These are phyloP conservation scores for Spencermartinsiella ligniputridi DNA, from an alignment of 1,139 yeast species.

Conservation along the genomic window DNA sequence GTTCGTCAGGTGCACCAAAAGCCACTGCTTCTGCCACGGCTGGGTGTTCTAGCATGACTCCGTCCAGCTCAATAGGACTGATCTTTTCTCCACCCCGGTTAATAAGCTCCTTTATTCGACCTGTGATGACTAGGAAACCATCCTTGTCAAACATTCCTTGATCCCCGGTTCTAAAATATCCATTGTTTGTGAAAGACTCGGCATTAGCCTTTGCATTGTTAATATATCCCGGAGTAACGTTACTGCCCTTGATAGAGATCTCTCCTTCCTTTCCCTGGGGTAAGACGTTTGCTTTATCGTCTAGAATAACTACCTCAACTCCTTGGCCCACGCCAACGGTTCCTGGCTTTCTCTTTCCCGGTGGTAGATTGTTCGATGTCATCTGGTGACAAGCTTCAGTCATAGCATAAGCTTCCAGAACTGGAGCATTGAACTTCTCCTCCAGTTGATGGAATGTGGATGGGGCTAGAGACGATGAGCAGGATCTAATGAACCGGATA, in stretches of 20 bases:
- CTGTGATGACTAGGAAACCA: constrained; percentile 55
- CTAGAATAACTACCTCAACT: constrained; percentile 53
- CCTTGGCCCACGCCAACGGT: constrained; percentile 71
- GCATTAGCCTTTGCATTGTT: constrained; percentile 63
- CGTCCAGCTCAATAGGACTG: constrained; percentile 62
- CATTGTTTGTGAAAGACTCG: constrained; percentile 52
- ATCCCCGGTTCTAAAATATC: constrained; percentile 70
- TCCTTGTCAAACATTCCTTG: constrained; percentile 60
- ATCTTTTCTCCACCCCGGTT: constrained; percentile 70
- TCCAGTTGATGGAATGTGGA: constrained; percentile 54
- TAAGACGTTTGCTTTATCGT: constrained; percentile 43
- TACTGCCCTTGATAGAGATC: constrained; percentile 58
- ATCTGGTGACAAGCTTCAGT: constrained; percentile 70
- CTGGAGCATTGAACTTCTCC: constrained; percentile 54
- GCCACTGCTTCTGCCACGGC: constrained; percentile 62
- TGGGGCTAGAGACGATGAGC: constrained; percentile 65
- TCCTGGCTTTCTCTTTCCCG: constrained; percentile 59
- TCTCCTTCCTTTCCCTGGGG: constrained; percentile 56
- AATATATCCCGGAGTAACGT: constrained; percentile 66
- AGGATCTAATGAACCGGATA: constrained; percentile 61
- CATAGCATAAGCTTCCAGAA: constrained; percentile 73
- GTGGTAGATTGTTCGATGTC: constrained; percentile 64
- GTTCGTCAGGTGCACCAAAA: constrained; percentile 57
- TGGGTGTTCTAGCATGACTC: constrained; percentile 51
- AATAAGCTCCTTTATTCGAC: constrained; percentile 62